These are phyloP conservation scores for Cyclotella cryptica DNA, from an alignment of 108 stramenopile genomes.

Conservation along the genomic window DNA sequence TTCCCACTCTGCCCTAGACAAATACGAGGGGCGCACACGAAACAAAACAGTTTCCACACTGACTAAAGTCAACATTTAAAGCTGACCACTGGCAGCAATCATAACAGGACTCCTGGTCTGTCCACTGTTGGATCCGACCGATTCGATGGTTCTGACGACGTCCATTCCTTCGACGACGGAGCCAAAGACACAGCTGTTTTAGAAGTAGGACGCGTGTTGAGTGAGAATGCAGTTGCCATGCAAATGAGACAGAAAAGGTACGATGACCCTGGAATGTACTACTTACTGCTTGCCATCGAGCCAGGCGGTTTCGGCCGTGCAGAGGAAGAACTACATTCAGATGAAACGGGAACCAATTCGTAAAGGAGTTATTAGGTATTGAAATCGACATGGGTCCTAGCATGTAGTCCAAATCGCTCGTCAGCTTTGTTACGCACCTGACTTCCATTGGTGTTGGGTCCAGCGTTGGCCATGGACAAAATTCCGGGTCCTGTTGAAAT, in stretches of 20 bases:
- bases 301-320: conserved; percentile 74
- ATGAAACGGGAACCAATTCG: not conserved
- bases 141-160: conserved; percentile 90
- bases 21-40: too few species aligned
- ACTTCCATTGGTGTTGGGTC: conserved; percentile 84
- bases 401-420: not conserved
- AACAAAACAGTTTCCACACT: too few species aligned
- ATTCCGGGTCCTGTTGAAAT: conserved; percentile 61
- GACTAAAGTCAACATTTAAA: conserved; percentile 21
- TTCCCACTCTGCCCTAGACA: too few species aligned
- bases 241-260: not conserved
- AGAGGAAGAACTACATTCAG: conserved; percentile 86
- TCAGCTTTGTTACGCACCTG: conserved; percentile 34
- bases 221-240: not conserved
- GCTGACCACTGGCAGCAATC: conserved; percentile 87
- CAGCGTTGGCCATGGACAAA: conserved; percentile 91
- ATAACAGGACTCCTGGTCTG: conserved; percentile 73
- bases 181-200: conserved; percentile 61
- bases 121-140: conserved; percentile 77
- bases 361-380: not conserved
- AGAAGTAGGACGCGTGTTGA: not conserved
- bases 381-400: not conserved
- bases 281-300: conserved; percentile 92
- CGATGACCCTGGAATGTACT: not conserved
- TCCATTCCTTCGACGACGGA: conserved; percentile 74